phyloP scores from a whole-genome alignment of 768 basidiomycete species.

The Solioccasus polychromus region DNA sequence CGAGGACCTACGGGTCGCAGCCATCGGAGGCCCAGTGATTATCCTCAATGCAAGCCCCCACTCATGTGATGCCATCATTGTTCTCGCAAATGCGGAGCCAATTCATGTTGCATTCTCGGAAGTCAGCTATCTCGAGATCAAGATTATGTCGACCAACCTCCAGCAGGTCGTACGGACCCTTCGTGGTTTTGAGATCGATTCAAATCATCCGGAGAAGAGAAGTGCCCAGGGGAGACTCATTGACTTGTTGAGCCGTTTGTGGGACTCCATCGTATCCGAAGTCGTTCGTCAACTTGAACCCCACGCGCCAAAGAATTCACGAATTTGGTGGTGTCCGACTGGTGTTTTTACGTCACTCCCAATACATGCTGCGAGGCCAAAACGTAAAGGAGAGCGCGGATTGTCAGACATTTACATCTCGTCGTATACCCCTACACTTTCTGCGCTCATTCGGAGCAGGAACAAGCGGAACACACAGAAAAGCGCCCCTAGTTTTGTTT shows the following conservation, averaged over 20 bases:
- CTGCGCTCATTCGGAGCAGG: constrained; percentile 28
- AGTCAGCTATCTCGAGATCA: constrained; percentile 8
- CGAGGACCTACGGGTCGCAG: constrained; percentile 16
- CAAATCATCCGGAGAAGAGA: constrained; percentile 20
- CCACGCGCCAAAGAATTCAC: constrained; percentile 19
- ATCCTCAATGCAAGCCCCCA: constrained; percentile 32
- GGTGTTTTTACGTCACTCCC: constrained; percentile 30
- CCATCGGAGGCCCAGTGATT: constrained; percentile 33
- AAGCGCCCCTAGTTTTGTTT: constrained; percentile 3
- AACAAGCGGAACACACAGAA: not conserved
- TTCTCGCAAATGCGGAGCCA: constrained; percentile 20
- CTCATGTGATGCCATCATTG: constrained; percentile 40
- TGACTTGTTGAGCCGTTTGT: constrained; percentile 19
- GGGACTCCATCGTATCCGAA: constrained; percentile 23
- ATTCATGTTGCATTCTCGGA: constrained; percentile 19
- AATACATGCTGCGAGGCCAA: constrained; percentile 33
- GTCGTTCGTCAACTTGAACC: constrained; percentile 13
- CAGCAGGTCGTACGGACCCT: constrained; percentile 3
- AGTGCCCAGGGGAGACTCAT: constrained; percentile 15
- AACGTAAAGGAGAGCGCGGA: constrained; percentile 12
- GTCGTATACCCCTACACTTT: constrained; percentile 34
- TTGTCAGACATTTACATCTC: constrained; percentile 25
- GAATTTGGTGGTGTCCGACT: constrained; percentile 36
- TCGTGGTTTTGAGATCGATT: constrained; percentile 7
- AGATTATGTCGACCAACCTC: constrained; percentile 11